phyloP scores from a whole-genome alignment of 2,329 filamentous ascomycete species.

The Colletotrichum sp. region DNA sequence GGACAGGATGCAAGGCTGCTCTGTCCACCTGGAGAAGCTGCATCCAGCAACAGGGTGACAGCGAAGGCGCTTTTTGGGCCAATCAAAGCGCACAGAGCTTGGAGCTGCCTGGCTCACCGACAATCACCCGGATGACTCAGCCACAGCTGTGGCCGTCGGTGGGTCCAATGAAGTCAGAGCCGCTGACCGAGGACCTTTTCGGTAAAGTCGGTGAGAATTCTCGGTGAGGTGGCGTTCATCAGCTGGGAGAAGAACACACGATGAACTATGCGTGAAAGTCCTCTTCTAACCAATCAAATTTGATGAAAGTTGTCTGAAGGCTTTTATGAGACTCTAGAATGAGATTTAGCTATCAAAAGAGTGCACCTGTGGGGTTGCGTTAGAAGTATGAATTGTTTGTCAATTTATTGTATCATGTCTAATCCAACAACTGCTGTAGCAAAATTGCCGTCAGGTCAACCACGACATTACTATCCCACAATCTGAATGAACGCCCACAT shows the following conservation, averaged over 20 bases:
- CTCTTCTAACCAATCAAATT: background rate
- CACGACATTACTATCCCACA: no score
- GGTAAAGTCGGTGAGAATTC: background rate
- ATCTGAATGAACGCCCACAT: no score
- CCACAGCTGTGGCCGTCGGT: background rate
- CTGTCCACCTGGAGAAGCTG: background rate
- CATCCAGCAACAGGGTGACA: background rate
- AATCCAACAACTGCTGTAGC: background rate
- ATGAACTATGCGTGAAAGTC: background rate
- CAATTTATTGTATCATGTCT: background rate
- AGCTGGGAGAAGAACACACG: background rate
- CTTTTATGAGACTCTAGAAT: background rate
- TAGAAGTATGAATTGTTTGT: background rate
- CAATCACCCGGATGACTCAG: conserved; percentile 11
- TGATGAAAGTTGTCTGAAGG: background rate
- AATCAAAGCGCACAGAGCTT: background rate
- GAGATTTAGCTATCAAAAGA: background rate
- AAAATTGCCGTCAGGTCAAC: no score
- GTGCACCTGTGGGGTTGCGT: rapidly evolving
- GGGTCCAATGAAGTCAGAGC: background rate
- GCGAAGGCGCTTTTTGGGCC: background rate
- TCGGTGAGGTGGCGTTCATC: background rate
- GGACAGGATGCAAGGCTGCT: conserved; percentile 3
- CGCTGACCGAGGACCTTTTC: background rate
- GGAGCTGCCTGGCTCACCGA: background rate